Evolutionary conservation across 139 green algal genomes (phyloP).

Genomic region (Picochlorum sp.): DNA sequence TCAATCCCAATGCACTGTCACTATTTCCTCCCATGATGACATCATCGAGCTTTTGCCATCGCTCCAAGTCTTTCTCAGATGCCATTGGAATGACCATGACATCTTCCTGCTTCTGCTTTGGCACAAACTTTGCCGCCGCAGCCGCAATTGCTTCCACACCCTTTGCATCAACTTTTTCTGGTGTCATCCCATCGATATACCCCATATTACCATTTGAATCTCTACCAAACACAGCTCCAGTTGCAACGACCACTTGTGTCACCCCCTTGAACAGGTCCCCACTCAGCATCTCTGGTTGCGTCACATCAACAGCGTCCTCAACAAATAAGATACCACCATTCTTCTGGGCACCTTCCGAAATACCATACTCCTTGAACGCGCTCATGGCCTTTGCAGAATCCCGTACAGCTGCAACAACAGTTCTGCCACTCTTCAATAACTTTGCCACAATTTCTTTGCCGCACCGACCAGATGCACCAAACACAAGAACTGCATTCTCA

Average conservation of each 20-base stretch:
- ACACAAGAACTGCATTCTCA: slow-evolving; percentile 70
- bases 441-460: slow-evolving; percentile 50
- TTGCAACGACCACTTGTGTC: slow-evolving; percentile 51
- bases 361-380: slow-evolving; percentile 26
- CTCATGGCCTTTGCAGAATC: slow-evolving; percentile 31
- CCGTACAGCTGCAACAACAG: slow-evolving; percentile 62
- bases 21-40: slow-evolving; percentile 49
- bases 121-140: slow-evolving; percentile 21
- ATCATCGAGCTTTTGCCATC: slow-evolving; percentile 37
- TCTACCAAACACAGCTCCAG: slow-evolving; percentile 54
- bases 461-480: slow-evolving; percentile 62
- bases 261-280: slow-evolving; percentile 63
- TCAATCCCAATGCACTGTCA: slow-evolving; percentile 32
- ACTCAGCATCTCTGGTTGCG: slow-evolving; percentile 44
- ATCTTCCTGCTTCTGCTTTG: not conserved
- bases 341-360: slow-evolving; percentile 33
- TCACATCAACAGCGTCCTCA: slow-evolving; percentile 60
- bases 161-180: slow-evolving; percentile 61
- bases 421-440: slow-evolving; percentile 46
- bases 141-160: slow-evolving; percentile 42
- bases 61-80: slow-evolving; percentile 40
- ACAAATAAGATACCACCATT: slow-evolving; percentile 52
- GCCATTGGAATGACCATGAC: slow-evolving; percentile 48
- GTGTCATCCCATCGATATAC: slow-evolving; percentile 61
- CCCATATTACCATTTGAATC: slow-evolving; percentile 57